Evolutionary conservation across 345 rosid genomes (phyloP), one percentile per base, ranked within the genome.

Genomic region (Viola odorata): DNA sequence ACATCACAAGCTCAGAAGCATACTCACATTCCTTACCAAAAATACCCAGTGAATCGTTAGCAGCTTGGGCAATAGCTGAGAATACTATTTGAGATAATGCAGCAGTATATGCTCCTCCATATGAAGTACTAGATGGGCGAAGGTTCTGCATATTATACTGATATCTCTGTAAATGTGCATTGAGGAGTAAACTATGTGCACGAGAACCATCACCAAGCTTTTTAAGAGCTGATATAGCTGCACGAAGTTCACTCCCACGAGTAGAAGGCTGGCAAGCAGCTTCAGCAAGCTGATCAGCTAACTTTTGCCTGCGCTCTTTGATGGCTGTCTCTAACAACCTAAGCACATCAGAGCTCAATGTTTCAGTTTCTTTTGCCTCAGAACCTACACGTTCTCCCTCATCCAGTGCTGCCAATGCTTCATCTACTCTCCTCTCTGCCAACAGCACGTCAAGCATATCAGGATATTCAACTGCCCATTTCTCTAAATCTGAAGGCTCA

Each of bases 21-120:
- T 91, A 95, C 57, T 95, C 91, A 40, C 82, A 84, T 77, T 91
- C 98, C 62, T 77, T 81, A 53, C 98, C 96, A 69, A 91, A 95
- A 60, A 91, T 91, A 56, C 81, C 57, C 71, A 85, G 56, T 4
- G 98, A 95, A 78, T 91, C 98, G 71, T 73, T 81, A 52, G 99
- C 95, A 45, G 98, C 97, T 78, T 91, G 99, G 69, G 95, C 81
- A 69, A 95, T 84, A 64, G 99, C 91, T 60, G 99, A 95, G 65
- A 95, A 95, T 14, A 91, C 96, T 72, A 95, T 77, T 82, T 95
- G 99, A 32, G 99, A 86, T 37, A 95, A 91, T 17, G 98, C 96
- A 70, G 99, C 99, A 68, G 98, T 95, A 73, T 95, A 95, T 39
- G 99, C 99, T 69, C 99, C 99, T 64, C 99, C 99, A 69, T 85